phyloP scores from a whole-genome alignment of 2,329 filamentous ascomycete genomes.

The Xylaria sp. region DNA sequence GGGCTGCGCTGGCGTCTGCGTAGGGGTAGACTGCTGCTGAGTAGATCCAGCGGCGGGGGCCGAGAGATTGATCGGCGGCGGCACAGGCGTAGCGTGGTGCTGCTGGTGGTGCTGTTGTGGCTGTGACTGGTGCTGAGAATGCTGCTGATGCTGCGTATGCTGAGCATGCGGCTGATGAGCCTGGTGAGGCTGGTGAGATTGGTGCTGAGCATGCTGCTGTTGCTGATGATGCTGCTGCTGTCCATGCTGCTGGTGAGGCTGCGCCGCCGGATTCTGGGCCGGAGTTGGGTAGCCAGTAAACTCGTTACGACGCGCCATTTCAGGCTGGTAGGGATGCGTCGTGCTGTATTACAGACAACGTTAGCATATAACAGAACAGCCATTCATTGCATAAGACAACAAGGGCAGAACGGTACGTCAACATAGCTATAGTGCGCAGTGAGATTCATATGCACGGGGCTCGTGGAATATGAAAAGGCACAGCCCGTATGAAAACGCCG shows the following conservation, averaged over 20 bases:
- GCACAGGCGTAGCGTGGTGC: conserved; percentile 34
- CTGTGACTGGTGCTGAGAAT: conserved; percentile 35
- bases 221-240: conserved; percentile 31
- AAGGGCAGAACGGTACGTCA: conserved; percentile 10
- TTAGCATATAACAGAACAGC: conserved; percentile 31
- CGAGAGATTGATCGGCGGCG: conserved; percentile 34
- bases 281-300: conserved; percentile 31
- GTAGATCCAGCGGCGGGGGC: conserved; percentile 30
- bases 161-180: conserved; percentile 32
- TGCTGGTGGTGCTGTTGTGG: conserved; percentile 34
- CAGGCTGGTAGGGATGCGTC: conserved; percentile 45
- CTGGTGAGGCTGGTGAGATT: conserved; percentile 30
- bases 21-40: conserved; percentile 34
- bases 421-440: conserved; percentile 23
- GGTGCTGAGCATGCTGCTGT: conserved; percentile 36
- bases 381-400: conserved; percentile 19
- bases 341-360: conserved; percentile 36
- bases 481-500: neutral
- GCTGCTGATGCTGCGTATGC: conserved; percentile 33
- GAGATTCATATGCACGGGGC: neutral
- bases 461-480: neutral
- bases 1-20: conserved; percentile 32
- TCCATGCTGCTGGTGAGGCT: conserved; percentile 34
- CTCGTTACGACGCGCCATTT: conserved; percentile 46
- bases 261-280: conserved; percentile 30